Conservation (phyloP, 2,329 filamentous ascomycete genomes). For the Trichophyton verrucosum region DNA sequence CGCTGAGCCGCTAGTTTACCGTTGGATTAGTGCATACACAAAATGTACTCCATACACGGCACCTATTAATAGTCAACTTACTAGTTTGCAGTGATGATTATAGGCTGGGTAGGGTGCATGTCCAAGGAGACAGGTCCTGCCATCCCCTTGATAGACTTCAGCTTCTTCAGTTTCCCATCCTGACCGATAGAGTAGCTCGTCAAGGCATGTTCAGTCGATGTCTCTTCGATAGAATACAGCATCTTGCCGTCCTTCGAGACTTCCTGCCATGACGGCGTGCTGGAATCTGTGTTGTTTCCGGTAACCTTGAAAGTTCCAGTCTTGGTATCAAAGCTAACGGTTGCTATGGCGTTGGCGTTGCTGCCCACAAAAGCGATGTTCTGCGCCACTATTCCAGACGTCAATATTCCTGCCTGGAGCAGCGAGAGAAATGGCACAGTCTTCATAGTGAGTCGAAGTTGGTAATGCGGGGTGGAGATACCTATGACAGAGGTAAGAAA, state of each 20-base stretch:
- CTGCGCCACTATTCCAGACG: background rate
- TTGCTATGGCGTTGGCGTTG: conserved; percentile 8
- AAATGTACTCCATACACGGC: background rate
- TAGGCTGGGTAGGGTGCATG: conserved; percentile 7
- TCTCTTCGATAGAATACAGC: conserved; percentile 11
- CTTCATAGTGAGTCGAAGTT: conserved; percentile 6
- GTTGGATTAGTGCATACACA: background rate
- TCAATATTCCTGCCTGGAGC: conserved; percentile 1
- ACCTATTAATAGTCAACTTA: background rate
- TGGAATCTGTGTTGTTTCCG: conserved; percentile 5
- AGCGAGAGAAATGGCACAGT: conserved; percentile 3
- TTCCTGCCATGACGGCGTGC: conserved; percentile 10
- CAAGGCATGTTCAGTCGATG: conserved; percentile 3
- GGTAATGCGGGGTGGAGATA: background rate
- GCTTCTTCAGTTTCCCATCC: conserved; percentile 9
- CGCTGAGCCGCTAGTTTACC: conserved; percentile 5
- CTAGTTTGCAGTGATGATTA: conserved; percentile 12
- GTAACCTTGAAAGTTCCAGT: conserved; percentile 7
- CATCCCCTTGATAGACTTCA: conserved; percentile 5
- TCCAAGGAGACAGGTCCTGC: conserved; percentile 6
- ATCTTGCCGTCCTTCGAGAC: conserved; percentile 8
- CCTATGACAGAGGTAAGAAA: background rate
- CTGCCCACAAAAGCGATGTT: conserved; percentile 8
- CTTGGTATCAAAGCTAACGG: conserved; percentile 6
- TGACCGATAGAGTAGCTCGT: conserved; percentile 9